Conservation (phyloP, 1,284 basidiomycete species). For the Thecaphora thlaspeos region DNA sequence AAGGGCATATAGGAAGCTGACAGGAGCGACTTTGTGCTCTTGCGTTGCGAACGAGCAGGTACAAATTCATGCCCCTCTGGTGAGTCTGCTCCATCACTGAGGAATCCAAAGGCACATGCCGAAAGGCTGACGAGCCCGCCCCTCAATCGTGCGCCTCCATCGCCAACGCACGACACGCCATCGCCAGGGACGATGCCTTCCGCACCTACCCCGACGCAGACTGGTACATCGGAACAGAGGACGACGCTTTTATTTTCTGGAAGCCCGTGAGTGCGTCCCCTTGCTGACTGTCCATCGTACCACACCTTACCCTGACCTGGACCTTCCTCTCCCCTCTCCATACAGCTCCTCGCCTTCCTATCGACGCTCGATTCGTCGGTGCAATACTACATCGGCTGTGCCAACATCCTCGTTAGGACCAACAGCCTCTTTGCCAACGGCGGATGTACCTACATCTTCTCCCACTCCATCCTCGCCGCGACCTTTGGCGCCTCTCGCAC, state of each 20-base stretch:
- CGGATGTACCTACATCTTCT: neutral
- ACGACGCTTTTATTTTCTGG: neutral
- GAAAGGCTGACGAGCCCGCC: too few species aligned
- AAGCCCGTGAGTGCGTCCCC: neutral
- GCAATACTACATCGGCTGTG: neutral
- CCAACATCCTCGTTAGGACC: neutral
- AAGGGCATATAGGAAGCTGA: too few species aligned
- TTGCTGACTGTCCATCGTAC: too few species aligned
- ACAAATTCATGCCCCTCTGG: constrained; percentile 3
- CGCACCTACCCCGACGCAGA: neutral
- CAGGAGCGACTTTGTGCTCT: too few species aligned
- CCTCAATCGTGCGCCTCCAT: too few species aligned
- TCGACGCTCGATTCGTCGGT: neutral
- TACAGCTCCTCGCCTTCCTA: neutral
- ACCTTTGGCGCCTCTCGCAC: neutral
- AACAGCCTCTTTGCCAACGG: neutral
- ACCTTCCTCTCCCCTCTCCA: too few species aligned
- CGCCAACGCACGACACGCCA: too few species aligned
- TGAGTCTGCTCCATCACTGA: too few species aligned
- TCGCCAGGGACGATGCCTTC: neutral
- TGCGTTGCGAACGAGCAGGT: neutral
- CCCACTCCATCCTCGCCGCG: neutral
- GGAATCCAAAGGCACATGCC: too few species aligned
- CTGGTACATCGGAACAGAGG: constrained; percentile 1
- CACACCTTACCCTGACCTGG: too few species aligned